Percentiles rank a stretch among this genome's conserved stretches.
phyloP scores from a whole-genome alignment of 2,329 filamentous ascomycete genomes.

The Beauveria bassiana region DNA sequence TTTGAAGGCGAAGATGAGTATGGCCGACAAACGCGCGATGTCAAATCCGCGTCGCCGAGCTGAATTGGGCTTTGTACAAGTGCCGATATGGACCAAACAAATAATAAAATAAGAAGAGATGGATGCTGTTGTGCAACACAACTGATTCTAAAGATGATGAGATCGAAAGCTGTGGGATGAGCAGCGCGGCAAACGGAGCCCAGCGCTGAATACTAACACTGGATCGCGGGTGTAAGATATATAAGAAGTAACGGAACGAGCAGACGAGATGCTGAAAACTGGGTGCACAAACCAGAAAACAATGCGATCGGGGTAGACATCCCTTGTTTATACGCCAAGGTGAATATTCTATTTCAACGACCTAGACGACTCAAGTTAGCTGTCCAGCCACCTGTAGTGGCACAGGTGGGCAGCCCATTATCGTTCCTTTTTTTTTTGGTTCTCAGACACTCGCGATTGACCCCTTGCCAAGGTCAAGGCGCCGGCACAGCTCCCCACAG shows the following conservation, averaged over 20 bases:
- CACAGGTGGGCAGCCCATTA: not conserved
- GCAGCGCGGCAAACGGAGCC: not conserved
- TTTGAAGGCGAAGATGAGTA: not conserved
- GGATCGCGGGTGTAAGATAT: not conserved
- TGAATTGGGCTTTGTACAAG: not conserved
- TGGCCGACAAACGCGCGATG: not conserved
- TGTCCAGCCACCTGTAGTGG: not conserved
- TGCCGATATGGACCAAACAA: not conserved
- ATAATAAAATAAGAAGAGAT: not conserved
- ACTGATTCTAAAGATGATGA: not conserved
- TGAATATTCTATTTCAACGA: not conserved
- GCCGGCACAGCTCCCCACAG: not conserved
- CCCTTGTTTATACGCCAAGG: slow-evolving; percentile 7
- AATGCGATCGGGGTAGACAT: slow-evolving; percentile 2
- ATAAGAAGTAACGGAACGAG: not conserved
- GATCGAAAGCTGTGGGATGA: not conserved
- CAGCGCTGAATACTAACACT: not conserved
- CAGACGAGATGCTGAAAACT: not conserved
- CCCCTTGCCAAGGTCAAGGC: slow-evolving; percentile 14
- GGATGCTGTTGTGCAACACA: not conserved
- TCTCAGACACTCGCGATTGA: slow-evolving; percentile 11
- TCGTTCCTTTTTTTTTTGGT: slow-evolving; percentile 11
- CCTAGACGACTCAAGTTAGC: not conserved
- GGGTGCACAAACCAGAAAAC: not conserved
- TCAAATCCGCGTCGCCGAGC: not conserved